Conservation (phyloP, 495 filamentous ascomycete species). For the Tuber calosporum region DNA sequence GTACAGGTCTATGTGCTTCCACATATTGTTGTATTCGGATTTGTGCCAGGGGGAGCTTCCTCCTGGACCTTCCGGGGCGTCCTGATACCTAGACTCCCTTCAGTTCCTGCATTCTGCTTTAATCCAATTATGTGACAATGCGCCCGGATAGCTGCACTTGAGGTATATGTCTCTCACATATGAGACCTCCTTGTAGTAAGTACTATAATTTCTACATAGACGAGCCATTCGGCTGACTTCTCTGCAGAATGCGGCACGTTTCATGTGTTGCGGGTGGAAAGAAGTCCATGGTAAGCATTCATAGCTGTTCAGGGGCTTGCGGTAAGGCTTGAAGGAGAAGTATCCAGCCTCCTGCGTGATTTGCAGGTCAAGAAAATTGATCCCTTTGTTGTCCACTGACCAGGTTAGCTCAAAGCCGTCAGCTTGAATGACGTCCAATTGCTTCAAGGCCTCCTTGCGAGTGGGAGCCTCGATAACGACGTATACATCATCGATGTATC, state of each 20-base stretch:
- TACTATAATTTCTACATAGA: neutral
- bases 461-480: neutral
- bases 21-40: slow-evolving; percentile 7
- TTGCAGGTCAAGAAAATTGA: slow-evolving; percentile 1
- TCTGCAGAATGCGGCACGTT: neutral
- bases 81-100: neutral
- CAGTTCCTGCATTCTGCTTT: neutral
- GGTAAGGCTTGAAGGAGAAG: slow-evolving; percentile 7
- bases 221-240: slow-evolving; percentile 8
- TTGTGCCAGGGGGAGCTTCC: neutral
- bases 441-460: neutral
- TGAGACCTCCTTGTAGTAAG: neutral
- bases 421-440: neutral
- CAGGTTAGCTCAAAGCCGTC: neutral
- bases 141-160: neutral
- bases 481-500: neutral
- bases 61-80: neutral
- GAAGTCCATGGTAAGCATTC: slow-evolving; percentile 6
- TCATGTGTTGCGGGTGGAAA: neutral
- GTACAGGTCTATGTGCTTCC: neutral
- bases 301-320: slow-evolving; percentile 7
- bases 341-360: neutral
- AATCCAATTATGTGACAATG: neutral
- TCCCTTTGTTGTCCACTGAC: slow-evolving; percentile 5
- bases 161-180: neutral